These are phyloP conservation scores for Capsicum rhomboideum DNA, from an alignment of 257 asterid genomes.

Conservation along the genomic window DNA sequence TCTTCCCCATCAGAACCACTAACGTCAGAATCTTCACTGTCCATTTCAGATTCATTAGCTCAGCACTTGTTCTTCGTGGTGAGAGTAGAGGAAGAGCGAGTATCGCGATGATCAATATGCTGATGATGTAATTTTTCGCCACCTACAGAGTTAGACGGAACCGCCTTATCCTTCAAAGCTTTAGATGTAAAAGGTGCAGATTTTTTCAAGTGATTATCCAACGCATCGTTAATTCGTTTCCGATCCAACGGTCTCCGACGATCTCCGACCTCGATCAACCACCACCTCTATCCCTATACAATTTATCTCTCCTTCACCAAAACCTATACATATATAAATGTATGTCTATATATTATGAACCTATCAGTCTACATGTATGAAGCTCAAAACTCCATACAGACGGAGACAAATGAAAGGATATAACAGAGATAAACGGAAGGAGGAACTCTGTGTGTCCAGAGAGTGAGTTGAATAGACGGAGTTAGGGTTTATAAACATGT, in stretches of 20 bases:
- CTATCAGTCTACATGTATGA: background rate
- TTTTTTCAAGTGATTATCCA: constrained; percentile 93
- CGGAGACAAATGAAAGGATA: too few relatives aligned
- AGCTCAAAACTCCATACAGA: background rate
- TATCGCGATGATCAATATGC: constrained; percentile 46
- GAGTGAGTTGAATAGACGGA: constrained; percentile 4
- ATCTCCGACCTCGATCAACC: constrained; percentile 56
- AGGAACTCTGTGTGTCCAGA: background rate
- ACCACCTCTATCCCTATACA: constrained; percentile 75
- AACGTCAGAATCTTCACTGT: constrained; percentile 91
- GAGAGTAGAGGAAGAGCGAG: constrained; percentile 5
- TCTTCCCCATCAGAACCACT: constrained; percentile 99
- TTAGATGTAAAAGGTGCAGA: constrained; percentile 80
- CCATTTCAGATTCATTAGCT: constrained; percentile 93
- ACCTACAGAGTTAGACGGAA: constrained; percentile 49
- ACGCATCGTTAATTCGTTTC: constrained; percentile 88
- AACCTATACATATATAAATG: background rate
- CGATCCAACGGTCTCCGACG: constrained; percentile 84
- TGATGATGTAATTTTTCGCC: constrained; percentile 33
- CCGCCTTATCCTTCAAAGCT: constrained; percentile 43
- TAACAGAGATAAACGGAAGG: too few relatives aligned
- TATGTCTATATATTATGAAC: background rate
- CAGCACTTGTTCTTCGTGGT: constrained; percentile 51
- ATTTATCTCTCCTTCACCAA: constrained; percentile 6
- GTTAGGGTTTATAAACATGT: constrained; percentile 31